Base-by-base conservation (phyloP, 2,329 filamentous ascomycete genomes). In the Sphaerostilbella broomeana region DNA sequence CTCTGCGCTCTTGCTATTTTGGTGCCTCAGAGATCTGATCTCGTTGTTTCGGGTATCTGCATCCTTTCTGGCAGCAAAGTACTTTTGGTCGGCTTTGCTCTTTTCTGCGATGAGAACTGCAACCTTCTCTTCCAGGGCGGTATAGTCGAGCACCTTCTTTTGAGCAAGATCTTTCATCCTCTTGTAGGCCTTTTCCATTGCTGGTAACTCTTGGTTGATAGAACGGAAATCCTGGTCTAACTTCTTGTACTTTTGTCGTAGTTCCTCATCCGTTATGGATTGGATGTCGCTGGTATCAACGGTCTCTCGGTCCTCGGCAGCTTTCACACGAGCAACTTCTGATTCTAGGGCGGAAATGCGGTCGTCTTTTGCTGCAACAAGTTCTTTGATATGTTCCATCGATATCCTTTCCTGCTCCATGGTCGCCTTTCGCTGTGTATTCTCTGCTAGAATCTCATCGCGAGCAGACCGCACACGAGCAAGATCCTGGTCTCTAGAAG, bases 11-110 rank as follows among this genome's bases (percentile, higher is more conserved):
- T 94, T 94, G 33, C 77, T 73, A 56, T 90, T 94, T 59, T 97
- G 89, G 46, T 79, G 73, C 45, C 87, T 80, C 42, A 95, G 67
- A 4, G 81, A 76, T 50, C 85, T 75, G 32, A 94, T 81, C 63
- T 97, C 90, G 43, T 77, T 73, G 42, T 88, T 83, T 35, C 87
- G 76, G 30, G 84, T 81, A 55, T 97, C 90, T 56, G 90, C 94
- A 51, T 89, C 84, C 59, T 95, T 95, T 72, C 94, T 88, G 7
- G 89, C 87, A 1, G 86, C 86, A 60, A 97, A 97, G 59, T 94
- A 98, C 63, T 97, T 97, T 57, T 97, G 90, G 55, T 98, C 92
- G 1, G 90, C 90, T 62, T 95, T 97, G 48, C 83, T 81, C 67
- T 98, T 98, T 63, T 98, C 88, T 0, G 87, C 86, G 27, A 77